Percentiles rank a stretch among this genome's conserved stretches.
These are phyloP conservation scores for Camellia oleifera DNA, from an alignment of 179 eudicot genomes.

Conservation along the genomic window DNA sequence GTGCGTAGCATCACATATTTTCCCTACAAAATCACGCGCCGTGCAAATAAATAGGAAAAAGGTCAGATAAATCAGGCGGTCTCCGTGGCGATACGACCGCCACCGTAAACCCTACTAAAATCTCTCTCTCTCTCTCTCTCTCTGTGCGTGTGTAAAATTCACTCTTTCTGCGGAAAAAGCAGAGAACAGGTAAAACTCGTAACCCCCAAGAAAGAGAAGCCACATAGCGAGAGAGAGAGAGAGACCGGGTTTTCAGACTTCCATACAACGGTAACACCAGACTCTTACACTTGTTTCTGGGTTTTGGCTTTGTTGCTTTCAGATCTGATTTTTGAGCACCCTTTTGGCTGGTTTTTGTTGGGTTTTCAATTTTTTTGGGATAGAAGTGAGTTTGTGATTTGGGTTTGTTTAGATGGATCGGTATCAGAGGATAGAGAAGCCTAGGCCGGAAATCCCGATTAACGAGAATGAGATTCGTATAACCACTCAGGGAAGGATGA, in stretches of 20 bases:
- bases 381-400: not conserved
- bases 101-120: not conserved
- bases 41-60: too few species aligned
- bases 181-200: conserved; percentile 1
- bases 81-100: conserved; percentile 11
- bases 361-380: too few species aligned
- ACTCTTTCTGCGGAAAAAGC: not conserved
- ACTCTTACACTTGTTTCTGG: not conserved
- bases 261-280: not conserved
- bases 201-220: not conserved
- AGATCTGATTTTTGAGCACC: not conserved
- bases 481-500: conserved; percentile 72
- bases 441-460: conserved; percentile 58
- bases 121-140: not conserved
- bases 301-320: not conserved
- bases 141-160: not conserved
- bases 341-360: not conserved
- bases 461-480: conserved; percentile 81
- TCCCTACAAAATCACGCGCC: too few species aligned
- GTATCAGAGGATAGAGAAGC: conserved; percentile 70
- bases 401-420: conserved; percentile 51
- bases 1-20: too few species aligned
- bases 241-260: conserved; percentile 8
- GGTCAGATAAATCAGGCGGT: conserved; percentile 8
- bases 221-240: not conserved